phyloP scores from a whole-genome alignment of 805 yeast species.

The Metschnikowia peoriensis region DNA sequence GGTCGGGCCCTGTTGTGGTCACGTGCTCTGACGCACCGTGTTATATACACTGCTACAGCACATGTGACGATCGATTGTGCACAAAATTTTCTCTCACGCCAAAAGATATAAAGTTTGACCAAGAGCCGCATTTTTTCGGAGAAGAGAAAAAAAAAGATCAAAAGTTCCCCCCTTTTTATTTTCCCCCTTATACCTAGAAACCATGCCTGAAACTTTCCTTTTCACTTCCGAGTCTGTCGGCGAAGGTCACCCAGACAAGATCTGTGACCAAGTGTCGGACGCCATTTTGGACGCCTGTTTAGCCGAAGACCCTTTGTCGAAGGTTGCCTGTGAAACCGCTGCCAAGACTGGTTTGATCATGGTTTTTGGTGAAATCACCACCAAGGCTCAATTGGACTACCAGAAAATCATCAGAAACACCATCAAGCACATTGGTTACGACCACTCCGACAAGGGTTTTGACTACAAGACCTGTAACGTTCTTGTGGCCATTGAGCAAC shows the following conservation, averaged over 20 bases:
- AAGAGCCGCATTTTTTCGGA: background rate
- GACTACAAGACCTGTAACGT: slow-evolving; percentile 99
- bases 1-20: background rate
- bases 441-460: slow-evolving; percentile 91
- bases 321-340: slow-evolving; percentile 99
- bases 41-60: background rate
- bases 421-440: slow-evolving; percentile 97
- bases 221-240: slow-evolving; percentile 89
- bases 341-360: slow-evolving; percentile 99
- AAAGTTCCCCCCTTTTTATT: background rate
- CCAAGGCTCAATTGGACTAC: slow-evolving; percentile 92
- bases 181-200: background rate
- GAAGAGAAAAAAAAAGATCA: background rate
- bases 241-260: slow-evolving; percentile 94
- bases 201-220: slow-evolving; percentile 45
- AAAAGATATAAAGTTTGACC: slow-evolving; percentile 8
- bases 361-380: slow-evolving; percentile 99
- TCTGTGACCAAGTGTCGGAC: slow-evolving; percentile 98
- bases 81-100: slow-evolving; percentile 5
- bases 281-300: slow-evolving; percentile 98
- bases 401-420: slow-evolving; percentile 98
- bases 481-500: slow-evolving; percentile 98
- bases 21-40: slow-evolving; percentile 16
- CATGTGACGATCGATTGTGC: slow-evolving; percentile 12
- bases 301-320: slow-evolving; percentile 91